These are phyloP conservation scores for sweet orange (Citrus sinensis) DNA, from an alignment of 345 rosid species.

Conservation along the genomic window DNA sequence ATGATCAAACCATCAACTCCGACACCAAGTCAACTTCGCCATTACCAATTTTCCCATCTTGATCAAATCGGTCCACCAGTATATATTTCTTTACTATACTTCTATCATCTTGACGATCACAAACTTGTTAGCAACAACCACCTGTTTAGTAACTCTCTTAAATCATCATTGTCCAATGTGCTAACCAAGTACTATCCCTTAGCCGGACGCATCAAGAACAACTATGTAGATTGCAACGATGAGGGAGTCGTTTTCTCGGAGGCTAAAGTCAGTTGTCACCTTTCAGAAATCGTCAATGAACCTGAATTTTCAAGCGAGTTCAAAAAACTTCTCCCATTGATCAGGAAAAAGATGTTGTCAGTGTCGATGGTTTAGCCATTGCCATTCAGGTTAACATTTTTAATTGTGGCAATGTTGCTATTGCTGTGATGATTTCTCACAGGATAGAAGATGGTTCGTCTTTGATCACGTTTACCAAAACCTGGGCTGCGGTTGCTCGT, in stretches of 20 bases:
- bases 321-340: not conserved
- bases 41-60: conserved; percentile 30
- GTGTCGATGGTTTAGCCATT: not conserved
- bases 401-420: not conserved
- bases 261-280: not conserved
- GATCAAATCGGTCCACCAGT: conserved; percentile 36
- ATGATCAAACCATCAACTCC: conserved; percentile 39
- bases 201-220: not conserved
- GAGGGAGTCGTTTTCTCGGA: not conserved
- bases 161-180: not conserved
- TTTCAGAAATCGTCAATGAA: not conserved
- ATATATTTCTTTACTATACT: conserved; percentile 30
- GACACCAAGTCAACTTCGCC: conserved; percentile 31
- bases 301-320: not conserved
- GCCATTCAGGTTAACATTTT: not conserved
- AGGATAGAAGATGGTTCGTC: conserved; percentile 6
- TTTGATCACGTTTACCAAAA: not conserved
- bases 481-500: conserved; percentile 13
- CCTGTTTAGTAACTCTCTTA: not conserved
- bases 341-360: not conserved
- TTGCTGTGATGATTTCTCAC: not conserved
- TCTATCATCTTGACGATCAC: conserved; percentile 17
- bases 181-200: not conserved
- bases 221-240: not conserved
- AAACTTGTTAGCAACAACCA: no score